phyloP scores from a whole-genome alignment of 2,329 filamentous ascomycete species.

The Aureobasidium mangrovei region DNA sequence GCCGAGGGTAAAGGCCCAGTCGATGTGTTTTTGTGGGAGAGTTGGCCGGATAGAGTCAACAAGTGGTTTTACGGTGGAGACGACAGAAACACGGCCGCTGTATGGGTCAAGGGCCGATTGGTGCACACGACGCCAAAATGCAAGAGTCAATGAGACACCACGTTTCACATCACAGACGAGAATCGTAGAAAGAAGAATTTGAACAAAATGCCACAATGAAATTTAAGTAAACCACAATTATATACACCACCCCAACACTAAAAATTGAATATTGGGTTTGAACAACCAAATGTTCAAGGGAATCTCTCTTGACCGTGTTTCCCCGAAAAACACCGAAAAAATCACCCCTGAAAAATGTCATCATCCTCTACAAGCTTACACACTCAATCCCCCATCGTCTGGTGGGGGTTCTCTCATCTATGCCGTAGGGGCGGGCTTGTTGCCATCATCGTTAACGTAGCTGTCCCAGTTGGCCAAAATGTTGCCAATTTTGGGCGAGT shows the following conservation, averaged over 20 bases:
- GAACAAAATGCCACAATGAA: neutral
- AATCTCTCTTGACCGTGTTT: conserved; percentile 7
- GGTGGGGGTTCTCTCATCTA: neutral
- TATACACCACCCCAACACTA: conserved; percentile 5
- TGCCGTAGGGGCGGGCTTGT: conserved; percentile 6
- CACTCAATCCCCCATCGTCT: neutral
- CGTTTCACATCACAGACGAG: neutral
- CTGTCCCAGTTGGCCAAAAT: conserved; percentile 68
- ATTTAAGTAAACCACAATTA: conserved; percentile 9
- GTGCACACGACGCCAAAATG: conserved; percentile 51
- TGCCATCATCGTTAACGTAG: conserved; percentile 34
- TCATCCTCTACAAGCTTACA: conserved; percentile 10
- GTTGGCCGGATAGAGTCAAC: conserved; percentile 73
- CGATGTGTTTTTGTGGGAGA: conserved; percentile 86
- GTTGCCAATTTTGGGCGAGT: conserved; percentile 64
- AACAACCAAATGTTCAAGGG: conserved; percentile 10
- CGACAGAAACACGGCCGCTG: conserved; percentile 77
- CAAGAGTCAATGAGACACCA: neutral
- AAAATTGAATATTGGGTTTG: conserved; percentile 7
- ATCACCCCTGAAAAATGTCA: conserved; percentile 3
- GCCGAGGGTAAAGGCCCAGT: conserved; percentile 49
- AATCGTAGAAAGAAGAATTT: neutral
- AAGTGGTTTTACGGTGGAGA: conserved; percentile 96
- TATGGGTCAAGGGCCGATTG: conserved; percentile 80
- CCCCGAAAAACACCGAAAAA: conserved; percentile 1